Conservation (phyloP, 108 stramenopile genomes). For the Cafeteria roenbergensis region DNA sequence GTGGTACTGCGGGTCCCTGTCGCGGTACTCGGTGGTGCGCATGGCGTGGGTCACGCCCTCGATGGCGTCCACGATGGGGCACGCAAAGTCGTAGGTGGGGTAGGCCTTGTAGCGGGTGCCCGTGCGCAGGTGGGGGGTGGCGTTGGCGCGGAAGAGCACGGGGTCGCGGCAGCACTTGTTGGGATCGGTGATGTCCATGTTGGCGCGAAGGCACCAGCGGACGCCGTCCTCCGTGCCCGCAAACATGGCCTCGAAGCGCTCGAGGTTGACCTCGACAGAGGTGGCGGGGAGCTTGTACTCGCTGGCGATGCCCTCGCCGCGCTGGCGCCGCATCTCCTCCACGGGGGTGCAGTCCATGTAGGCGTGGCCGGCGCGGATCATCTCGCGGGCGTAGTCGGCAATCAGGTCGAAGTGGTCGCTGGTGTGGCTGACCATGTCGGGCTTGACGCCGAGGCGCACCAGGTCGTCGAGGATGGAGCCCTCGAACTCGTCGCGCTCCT, state of each 20-base stretch:
- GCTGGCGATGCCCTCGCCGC: neutral
- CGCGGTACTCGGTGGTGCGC: slow-evolving; percentile 96
- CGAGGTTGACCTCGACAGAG: slow-evolving; percentile 50
- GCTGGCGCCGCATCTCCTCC: slow-evolving; percentile 62
- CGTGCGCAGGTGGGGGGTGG: slow-evolving; percentile 79
- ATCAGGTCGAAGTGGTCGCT: slow-evolving; percentile 53
- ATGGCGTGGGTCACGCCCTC: slow-evolving; percentile 97
- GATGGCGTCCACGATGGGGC: slow-evolving; percentile 93
- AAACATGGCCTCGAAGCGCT: slow-evolving; percentile 69
- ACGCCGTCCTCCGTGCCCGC: slow-evolving; percentile 59
- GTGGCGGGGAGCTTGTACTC: slow-evolving; percentile 15
- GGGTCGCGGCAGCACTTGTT: slow-evolving; percentile 98
- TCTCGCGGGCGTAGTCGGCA: slow-evolving; percentile 56
- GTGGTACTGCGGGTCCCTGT: slow-evolving; percentile 82
- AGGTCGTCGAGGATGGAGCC: slow-evolving; percentile 43
- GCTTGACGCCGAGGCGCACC: slow-evolving; percentile 42
- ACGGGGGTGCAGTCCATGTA: slow-evolving; percentile 98
- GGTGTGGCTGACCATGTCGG: slow-evolving; percentile 50
- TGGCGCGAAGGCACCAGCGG: slow-evolving; percentile 87
- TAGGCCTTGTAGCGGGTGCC: slow-evolving; percentile 93
- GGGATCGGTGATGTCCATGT: slow-evolving; percentile 79
- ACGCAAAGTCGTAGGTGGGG: slow-evolving; percentile 97
- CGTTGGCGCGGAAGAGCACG: slow-evolving; percentile 83
- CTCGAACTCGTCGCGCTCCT: slow-evolving; percentile 97
- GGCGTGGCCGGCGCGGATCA: slow-evolving; percentile 78